Evolutionary conservation across 805 yeast genomes (phyloP).

Genomic region (Candida sakaeoensis): DNA sequence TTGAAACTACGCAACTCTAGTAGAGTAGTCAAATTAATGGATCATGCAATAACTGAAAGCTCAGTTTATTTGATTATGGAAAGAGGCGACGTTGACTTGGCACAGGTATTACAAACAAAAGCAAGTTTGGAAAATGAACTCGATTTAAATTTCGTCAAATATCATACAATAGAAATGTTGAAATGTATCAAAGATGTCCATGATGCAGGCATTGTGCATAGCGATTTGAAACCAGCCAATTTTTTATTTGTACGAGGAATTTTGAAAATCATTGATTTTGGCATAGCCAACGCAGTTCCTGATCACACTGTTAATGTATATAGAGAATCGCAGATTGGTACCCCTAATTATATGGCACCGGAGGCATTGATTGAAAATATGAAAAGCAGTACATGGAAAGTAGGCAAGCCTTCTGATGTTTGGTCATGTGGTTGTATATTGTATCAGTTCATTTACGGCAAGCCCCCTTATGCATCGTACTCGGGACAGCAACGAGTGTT

Average conservation of each 20-base stretch:
- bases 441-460: slow-evolving; percentile 92
- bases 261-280: slow-evolving; percentile 89
- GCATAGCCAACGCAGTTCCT: slow-evolving; percentile 90
- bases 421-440: slow-evolving; percentile 98
- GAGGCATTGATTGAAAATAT: slow-evolving; percentile 58
- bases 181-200: slow-evolving; percentile 88
- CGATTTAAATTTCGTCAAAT: slow-evolving; percentile 74
- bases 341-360: slow-evolving; percentile 98
- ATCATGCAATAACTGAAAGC: slow-evolving; percentile 64
- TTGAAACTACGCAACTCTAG: slow-evolving; percentile 52
- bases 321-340: slow-evolving; percentile 88
- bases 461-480: slow-evolving; percentile 82
- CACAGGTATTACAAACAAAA: slow-evolving; percentile 68
- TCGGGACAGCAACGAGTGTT: slow-evolving; percentile 72
- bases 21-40: slow-evolving; percentile 76
- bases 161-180: slow-evolving; percentile 72
- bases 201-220: slow-evolving; percentile 77
- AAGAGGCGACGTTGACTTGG: slow-evolving; percentile 88
- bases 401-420: slow-evolving; percentile 91
- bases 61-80: slow-evolving; percentile 81
- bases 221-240: slow-evolving; percentile 70
- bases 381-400: slow-evolving; percentile 52
- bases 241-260: slow-evolving; percentile 79
- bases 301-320: slow-evolving; percentile 89
- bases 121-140: slow-evolving; percentile 39